Base-by-base conservation (phyloP, 352 stramenopile genomes). In the Phytopythium boreale region DNA sequence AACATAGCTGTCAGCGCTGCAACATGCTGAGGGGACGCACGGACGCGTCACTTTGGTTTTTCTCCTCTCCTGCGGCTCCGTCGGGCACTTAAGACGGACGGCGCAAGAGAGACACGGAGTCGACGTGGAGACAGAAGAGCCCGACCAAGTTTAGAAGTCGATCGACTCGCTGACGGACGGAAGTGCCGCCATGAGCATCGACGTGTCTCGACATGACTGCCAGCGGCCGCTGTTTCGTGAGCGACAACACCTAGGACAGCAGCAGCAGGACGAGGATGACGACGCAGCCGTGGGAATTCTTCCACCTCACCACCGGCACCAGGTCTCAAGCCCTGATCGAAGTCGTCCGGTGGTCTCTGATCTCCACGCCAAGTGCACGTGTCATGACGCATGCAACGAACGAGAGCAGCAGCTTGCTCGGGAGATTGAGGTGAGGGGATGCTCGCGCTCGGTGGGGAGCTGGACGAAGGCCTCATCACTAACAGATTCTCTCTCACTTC, bases 381-480 rank as follows among this genome's bases (percentile, higher is more conserved):
- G 55, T 19, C 34, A 60, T 22, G 55, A 75, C 43, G 56, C 57
- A 2, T 79, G 74, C 46, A 75, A 75, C 37, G 49, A 76, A 39
- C 71, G 61, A 11, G 69, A 76, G 56, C 65, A 73, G 24, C 68
- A 71, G 20, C 67, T 61, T 9, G 29, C 51, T 39, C 70, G 64
- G 8, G 70, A 70, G 43, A 58, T 63, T 12, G 67, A 75, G 55
- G 27, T 70, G 7, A 69, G 15, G 29, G 8, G 26, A 4, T 41
- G 17, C 50, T 12, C 11, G 14, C 31, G 12, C 3, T 43, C 7
- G 7, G 8, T 29, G 19, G 22, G 19, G 19, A 46, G 19, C 20
- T 50, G 5, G 20, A 50, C 26, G 43, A 15, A 50, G 4, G 20
- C 20, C 2, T 50, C 22, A 17, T 26, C 4, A 4, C 29, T 29